phyloP scores from a whole-genome alignment of 306 rosid genomes.

The Lathyrus sativus region DNA sequence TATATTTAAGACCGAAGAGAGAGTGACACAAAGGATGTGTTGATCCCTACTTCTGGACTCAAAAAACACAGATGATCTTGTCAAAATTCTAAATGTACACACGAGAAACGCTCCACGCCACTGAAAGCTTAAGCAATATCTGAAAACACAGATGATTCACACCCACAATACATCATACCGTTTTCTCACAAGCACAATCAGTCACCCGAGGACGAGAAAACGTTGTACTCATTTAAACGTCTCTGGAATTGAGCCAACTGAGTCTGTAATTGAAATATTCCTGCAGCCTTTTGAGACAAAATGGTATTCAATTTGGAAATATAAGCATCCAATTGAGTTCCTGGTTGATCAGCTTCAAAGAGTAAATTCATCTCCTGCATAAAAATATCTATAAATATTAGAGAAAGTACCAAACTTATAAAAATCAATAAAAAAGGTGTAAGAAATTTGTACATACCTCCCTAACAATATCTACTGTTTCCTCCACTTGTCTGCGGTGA shows the following conservation, averaged over 20 bases:
- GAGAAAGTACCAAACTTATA: conserved; percentile 6
- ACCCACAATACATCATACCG: conserved; percentile 26
- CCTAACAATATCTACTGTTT: conserved; percentile 78
- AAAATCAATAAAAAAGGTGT: conserved; percentile 2
- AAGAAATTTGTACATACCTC: conserved; percentile 57
- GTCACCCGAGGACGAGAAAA: conserved; percentile 58
- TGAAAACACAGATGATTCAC: conserved; percentile 32
- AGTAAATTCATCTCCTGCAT: conserved; percentile 91
- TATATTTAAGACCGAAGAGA: too few species aligned
- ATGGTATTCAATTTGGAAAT: conserved; percentile 68
- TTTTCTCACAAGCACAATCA: conserved; percentile 39
- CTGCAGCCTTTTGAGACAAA: conserved; percentile 81
- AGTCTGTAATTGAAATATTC: conserved; percentile 77
- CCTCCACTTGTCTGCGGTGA: conserved; percentile 88
- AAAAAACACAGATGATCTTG: conserved; percentile 29
- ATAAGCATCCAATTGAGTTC: conserved; percentile 77
- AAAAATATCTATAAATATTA: conserved; percentile 24
- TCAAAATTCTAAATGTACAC: conserved; percentile 29
- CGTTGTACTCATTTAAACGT: conserved; percentile 70
- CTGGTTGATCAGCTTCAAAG: conserved; percentile 81
- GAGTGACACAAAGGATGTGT: conserved; percentile 1
- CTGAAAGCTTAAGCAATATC: conserved; percentile 32
- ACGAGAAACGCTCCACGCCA: conserved; percentile 36
- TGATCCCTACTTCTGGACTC: conserved; percentile 30
- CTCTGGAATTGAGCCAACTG: conserved; percentile 81